phyloP scores from a whole-genome alignment of 1,139 yeast species.

The Hyphopichia khmerensis region DNA sequence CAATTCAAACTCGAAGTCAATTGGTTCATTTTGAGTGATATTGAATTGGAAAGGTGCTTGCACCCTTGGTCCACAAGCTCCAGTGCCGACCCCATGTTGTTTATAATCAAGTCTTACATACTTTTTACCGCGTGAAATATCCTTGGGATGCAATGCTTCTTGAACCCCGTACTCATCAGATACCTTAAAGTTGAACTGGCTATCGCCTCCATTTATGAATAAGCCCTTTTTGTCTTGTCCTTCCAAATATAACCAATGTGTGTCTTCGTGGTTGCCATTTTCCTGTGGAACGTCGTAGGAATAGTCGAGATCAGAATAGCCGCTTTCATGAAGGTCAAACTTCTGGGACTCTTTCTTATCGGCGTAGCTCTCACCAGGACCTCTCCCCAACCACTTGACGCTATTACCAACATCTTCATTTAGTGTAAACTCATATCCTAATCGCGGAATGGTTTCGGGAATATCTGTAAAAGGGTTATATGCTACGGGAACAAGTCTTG shows the following conservation, averaged over 20 bases:
- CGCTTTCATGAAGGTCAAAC: conserved; percentile 17
- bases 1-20: background rate
- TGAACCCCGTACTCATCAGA: conserved; percentile 17
- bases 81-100: conserved; percentile 34
- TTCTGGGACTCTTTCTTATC: conserved; percentile 26
- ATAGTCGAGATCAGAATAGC: conserved; percentile 15
- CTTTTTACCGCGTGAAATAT: conserved; percentile 14
- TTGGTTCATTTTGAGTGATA: conserved; percentile 1
- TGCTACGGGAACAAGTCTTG: conserved; percentile 6
- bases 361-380: conserved; percentile 32
- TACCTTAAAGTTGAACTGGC: conserved; percentile 17
- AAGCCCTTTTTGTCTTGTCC: conserved; percentile 4
- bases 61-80: conserved; percentile 32
- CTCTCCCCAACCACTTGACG: conserved; percentile 30
- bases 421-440: conserved; percentile 16
- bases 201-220: conserved; percentile 4
- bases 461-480: conserved; percentile 5
- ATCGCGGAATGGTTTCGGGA: conserved; percentile 13
- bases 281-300: conserved; percentile 35
- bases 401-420: conserved; percentile 7
- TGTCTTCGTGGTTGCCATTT: conserved; percentile 31
- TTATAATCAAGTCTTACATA: conserved; percentile 27
- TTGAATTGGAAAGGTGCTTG: conserved; percentile 17
- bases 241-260: conserved; percentile 21
- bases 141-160: conserved; percentile 28